Percentiles rank a stretch among this genome's conserved stretches.
These are phyloP conservation scores for Helotiales sp. DNA, from an alignment of 2,329 filamentous ascomycete species.

Conservation along the genomic window DNA sequence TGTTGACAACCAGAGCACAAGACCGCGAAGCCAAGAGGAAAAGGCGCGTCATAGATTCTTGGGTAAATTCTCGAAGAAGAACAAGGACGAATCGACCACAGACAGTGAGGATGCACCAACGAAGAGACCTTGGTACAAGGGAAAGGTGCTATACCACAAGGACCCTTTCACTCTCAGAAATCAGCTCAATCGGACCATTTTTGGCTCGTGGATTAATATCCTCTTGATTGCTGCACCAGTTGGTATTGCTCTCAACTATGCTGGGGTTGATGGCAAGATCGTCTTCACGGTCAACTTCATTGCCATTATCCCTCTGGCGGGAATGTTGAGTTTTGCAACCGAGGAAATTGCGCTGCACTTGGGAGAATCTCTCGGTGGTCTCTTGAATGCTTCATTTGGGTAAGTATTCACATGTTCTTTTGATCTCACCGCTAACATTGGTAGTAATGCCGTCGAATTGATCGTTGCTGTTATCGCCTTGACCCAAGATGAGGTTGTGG, in stretches of 20 bases:
- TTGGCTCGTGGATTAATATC: conserved; percentile 86
- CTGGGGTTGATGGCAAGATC: conserved; percentile 56
- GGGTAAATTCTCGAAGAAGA: conserved; percentile 16
- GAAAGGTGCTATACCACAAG: conserved; percentile 43
- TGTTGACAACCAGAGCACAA: conserved; percentile 6
- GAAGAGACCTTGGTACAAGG: conserved; percentile 31
- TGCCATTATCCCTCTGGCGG: conserved; percentile 86
- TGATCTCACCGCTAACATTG: conserved; percentile 27
- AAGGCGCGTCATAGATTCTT: conserved; percentile 24
- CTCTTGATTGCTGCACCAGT: conserved; percentile 75
- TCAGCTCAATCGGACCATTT: conserved; percentile 72
- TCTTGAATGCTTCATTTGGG: conserved; percentile 90
- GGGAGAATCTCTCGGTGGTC: conserved; percentile 82
- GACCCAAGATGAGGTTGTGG: conserved; percentile 63
- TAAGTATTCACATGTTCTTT: conserved; percentile 41
- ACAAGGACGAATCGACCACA: conserved; percentile 15
- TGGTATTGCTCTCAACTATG: conserved; percentile 74
- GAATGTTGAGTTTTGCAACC: conserved; percentile 82
- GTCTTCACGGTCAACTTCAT: conserved; percentile 92
- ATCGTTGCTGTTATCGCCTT: conserved; percentile 88
- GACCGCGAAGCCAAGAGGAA: conserved; percentile 22
- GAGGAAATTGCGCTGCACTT: conserved; percentile 83
- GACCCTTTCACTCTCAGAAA: conserved; percentile 57
- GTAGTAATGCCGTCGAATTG: conserved; percentile 79
- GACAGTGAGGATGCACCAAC: conserved; percentile 27